Conservation (phyloP, 306 rosid genomes). For the Malus orientalis region DNA sequence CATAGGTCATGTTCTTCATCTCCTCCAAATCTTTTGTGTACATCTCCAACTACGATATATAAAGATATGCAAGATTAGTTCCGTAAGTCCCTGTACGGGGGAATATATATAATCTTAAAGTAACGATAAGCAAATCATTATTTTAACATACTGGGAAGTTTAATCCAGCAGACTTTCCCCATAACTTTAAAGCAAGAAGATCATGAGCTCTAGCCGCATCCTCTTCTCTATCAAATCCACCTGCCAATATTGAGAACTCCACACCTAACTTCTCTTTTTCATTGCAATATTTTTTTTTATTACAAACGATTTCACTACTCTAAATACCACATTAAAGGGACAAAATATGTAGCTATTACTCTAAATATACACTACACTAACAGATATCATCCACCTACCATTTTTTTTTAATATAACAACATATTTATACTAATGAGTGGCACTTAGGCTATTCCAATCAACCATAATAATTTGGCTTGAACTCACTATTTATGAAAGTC, state of each 20-base stretch:
- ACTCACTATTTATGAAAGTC: too few relatives aligned
- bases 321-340: too few relatives aligned
- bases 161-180: conserved; percentile 23
- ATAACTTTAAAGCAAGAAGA: conserved; percentile 31
- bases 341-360: too few relatives aligned
- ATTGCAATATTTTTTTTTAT: neutral
- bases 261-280: neutral
- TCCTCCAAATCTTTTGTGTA: conserved; percentile 8
- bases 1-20: conserved; percentile 9
- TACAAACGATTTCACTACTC: too few relatives aligned
- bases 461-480: too few relatives aligned
- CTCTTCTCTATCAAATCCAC: conserved; percentile 15
- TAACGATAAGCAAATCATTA: neutral
- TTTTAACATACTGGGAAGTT: conserved; percentile 35
- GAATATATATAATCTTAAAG: neutral
- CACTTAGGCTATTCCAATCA: too few relatives aligned
- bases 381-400: too few relatives aligned
- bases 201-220: conserved; percentile 40
- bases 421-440: too few relatives aligned
- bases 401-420: too few relatives aligned
- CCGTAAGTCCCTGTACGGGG: neutral
- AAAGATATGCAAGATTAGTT: neutral
- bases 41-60: neutral
- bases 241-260: neutral
- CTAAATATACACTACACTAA: too few relatives aligned